phyloP scores from a whole-genome alignment of 257 asterid species.

The Solanum ahanhuiri region DNA sequence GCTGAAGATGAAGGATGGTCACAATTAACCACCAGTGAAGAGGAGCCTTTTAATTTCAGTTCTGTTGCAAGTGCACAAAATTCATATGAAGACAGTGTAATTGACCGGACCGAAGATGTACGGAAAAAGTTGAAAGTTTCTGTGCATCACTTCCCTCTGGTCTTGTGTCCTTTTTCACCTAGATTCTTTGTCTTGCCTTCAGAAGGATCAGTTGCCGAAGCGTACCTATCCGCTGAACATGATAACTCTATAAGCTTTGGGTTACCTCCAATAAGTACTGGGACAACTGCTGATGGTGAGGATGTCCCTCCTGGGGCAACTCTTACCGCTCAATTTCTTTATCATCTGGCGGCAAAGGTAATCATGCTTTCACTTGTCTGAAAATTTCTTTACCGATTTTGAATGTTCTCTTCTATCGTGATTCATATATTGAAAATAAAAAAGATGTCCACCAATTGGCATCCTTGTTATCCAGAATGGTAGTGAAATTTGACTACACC shows the following conservation, averaged over 20 bases:
- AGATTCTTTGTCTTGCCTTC: conserved; percentile 94
- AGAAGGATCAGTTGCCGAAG: conserved; percentile 92
- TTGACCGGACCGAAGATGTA: conserved; percentile 31
- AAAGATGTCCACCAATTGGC: neutral
- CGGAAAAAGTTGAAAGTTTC: conserved; percentile 52
- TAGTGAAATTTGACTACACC: neutral
- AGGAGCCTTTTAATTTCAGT: conserved; percentile 27
- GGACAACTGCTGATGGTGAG: conserved; percentile 53
- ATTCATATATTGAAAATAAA: neutral
- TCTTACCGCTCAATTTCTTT: conserved; percentile 88
- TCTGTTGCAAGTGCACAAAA: conserved; percentile 24
- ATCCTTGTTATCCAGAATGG: neutral
- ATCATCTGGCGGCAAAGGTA: conserved; percentile 85
- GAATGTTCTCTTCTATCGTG: neutral
- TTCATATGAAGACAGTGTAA: conserved; percentile 24
- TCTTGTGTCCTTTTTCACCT: conserved; percentile 83
- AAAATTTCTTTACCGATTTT: neutral
- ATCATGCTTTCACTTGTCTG: conserved; percentile 6
- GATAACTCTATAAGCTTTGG: conserved; percentile 84
- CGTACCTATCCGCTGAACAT: conserved; percentile 55
- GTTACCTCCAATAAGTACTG: conserved; percentile 79
- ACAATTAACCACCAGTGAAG: conserved; percentile 41
- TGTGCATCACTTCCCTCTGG: conserved; percentile 82
- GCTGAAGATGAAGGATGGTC: conserved; percentile 77
- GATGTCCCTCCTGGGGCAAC: conserved; percentile 78